phyloP scores from a whole-genome alignment of 805 yeast genomes.

The Metschnikowia bowlesiae region DNA sequence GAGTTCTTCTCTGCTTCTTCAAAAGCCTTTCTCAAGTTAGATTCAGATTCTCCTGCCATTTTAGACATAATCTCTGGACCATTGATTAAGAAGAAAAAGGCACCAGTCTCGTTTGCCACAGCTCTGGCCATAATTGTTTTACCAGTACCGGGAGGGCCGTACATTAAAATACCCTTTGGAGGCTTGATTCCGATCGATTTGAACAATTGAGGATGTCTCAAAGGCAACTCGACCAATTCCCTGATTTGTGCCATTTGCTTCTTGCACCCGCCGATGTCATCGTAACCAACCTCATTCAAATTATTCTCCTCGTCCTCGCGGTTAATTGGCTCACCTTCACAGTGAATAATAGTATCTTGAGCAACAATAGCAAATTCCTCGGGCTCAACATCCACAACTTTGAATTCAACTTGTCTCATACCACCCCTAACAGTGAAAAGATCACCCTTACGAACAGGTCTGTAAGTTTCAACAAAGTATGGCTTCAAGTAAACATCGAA shows the following conservation, averaged over 20 bases:
- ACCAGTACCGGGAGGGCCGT: slow-evolving; percentile 99
- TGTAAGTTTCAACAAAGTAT: slow-evolving; percentile 96
- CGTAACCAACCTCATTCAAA: slow-evolving; percentile 95
- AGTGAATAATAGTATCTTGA: slow-evolving; percentile 96
- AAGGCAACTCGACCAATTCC: slow-evolving; percentile 95
- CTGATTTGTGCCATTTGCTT: slow-evolving; percentile 99
- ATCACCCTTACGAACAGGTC: slow-evolving; percentile 98
- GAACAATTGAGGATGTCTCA: slow-evolving; percentile 97
- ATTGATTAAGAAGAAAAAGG: slow-evolving; percentile 94
- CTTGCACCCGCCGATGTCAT: slow-evolving; percentile 98
- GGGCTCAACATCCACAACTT: slow-evolving; percentile 97
- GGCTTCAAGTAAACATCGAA: slow-evolving; percentile 97
- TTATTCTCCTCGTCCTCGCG: slow-evolving; percentile 98
- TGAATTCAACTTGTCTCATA: slow-evolving; percentile 98
- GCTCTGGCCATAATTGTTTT: slow-evolving; percentile 99
- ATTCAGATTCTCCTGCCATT: slow-evolving; percentile 99
- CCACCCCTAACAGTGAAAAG: slow-evolving; percentile 96
- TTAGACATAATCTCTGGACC: slow-evolving; percentile 99
- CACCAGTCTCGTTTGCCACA: slow-evolving; percentile 99
- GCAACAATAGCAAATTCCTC: slow-evolving; percentile 97
- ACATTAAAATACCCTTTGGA: slow-evolving; percentile 96
- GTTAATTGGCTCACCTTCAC: slow-evolving; percentile 98
- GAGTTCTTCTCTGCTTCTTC: slow-evolving; percentile 99
- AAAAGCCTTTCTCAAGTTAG: slow-evolving; percentile 94
- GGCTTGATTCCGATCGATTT: slow-evolving; percentile 98